Base-by-base conservation (phyloP, 176 grass and related monocot species). In the Hyparrhenia diplandra region DNA sequence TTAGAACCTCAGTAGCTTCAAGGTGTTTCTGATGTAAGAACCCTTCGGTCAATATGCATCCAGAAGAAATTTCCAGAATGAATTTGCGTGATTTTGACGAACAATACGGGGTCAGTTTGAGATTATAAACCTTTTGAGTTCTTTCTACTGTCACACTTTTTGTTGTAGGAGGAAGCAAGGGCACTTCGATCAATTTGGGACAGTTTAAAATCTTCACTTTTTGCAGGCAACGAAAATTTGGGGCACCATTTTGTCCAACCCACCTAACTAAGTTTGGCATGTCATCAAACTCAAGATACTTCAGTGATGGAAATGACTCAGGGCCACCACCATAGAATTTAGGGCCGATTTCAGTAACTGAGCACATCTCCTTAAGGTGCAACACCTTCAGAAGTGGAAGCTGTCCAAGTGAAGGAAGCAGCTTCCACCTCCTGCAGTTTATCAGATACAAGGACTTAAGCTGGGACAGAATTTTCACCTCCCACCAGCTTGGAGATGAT, bases 361-460 rank as follows among this genome's bases (percentile, higher is more conserved):
- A 64, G 64, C 0, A 20, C 69, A 89, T 74, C 29, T 67, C 57
- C 36, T 80, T 80, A 59, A 89, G 27, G 17, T 78, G 73, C 37
- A 92, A 49, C 9, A 64, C 46, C 36, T 66, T 86, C 40, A 92
- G 83, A 34, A 7, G 41, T 34, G 64, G 58, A 68, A 91, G 81
- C 39, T 88, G 85, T 8, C 85, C 89, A 41, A 91, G 41, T 67
- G 85, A 66, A 63, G 89, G 89, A 72, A 91, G 89, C 30, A 47
- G 18, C 18, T 69, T 60, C 83, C 85, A 77, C 54, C 36, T 69
- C 29, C 57, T 85, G 25, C 81, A 88, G 13, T 80, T 76, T 14
- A 57, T 57, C 41, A 88, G 54, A 43, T 40, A 36, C 21, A 91
- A 17, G 43, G 51, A 65, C 72, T 88, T 84, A 14, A 88, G 55